Percentiles rank a stretch among this genome's conserved stretches.
These are phyloP conservation scores for Cladosporium sp. DNA, from an alignment of 2,329 filamentous ascomycete genomes.

Conservation along the genomic window DNA sequence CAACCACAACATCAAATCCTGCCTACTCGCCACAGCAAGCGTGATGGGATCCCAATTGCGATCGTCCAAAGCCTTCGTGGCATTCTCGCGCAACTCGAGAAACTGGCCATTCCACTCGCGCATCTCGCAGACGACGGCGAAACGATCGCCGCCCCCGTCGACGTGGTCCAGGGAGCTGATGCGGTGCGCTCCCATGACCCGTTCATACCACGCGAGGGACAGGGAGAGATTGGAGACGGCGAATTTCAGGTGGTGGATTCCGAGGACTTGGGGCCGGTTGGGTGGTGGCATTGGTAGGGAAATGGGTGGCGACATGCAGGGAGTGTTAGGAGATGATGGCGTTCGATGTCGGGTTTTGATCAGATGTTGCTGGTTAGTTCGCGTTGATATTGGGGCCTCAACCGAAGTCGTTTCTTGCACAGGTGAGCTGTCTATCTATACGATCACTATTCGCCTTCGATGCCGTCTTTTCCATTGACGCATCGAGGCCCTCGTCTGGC, in stretches of 20 bases:
- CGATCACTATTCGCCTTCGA: no score
- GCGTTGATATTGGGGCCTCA: no score
- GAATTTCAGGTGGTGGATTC: conserved; percentile 15
- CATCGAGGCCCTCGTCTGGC: no score
- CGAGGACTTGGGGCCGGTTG: conserved; percentile 8
- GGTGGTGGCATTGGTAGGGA: neutral
- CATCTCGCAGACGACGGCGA: conserved; percentile 11
- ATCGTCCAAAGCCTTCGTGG: conserved; percentile 7
- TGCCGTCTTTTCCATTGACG: no score
- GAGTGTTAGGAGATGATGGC: no score
- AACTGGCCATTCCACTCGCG: conserved; percentile 7
- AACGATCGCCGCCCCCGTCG: neutral
- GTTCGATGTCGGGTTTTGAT: no score
- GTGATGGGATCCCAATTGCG: conserved; percentile 11
- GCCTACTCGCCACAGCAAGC: neutral
- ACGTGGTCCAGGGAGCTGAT: conserved; percentile 13
- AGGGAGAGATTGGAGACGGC: conserved; percentile 15
- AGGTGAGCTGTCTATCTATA: no score
- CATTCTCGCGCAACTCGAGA: conserved; percentile 10
- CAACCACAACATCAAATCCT: neutral
- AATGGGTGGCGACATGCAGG: neutral
- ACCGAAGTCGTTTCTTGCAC: no score
- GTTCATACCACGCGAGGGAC: conserved; percentile 16
- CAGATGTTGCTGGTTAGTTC: no score
- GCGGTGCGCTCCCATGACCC: conserved; percentile 13